These are phyloP conservation scores for Solanum bulbocastanum DNA, from an alignment of 257 asterid species.

Conservation along the genomic window DNA sequence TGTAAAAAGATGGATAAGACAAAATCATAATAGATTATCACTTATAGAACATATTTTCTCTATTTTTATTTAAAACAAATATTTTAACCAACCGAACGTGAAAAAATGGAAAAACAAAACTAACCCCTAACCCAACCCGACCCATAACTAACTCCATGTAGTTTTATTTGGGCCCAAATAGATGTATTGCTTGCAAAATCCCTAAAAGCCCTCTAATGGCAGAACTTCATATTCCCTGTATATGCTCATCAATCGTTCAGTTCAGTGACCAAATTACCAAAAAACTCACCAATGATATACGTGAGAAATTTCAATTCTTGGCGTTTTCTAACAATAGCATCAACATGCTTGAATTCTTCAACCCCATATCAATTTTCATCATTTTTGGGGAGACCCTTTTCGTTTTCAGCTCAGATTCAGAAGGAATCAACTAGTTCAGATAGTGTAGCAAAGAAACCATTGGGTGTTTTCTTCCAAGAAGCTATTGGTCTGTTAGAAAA, in stretches of 20 bases:
- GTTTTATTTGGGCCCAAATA: background rate
- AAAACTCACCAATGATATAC: conserved; percentile 12
- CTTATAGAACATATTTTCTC: background rate
- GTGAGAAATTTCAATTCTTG: conserved; percentile 13
- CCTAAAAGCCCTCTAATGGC: background rate
- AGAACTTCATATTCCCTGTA: background rate
- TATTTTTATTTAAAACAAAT: too few relatives aligned
- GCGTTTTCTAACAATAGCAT: background rate
- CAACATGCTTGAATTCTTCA: conserved; percentile 1
- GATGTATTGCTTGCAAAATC: background rate
- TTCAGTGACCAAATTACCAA: background rate
- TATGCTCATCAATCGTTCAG: background rate
- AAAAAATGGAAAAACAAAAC: too few relatives aligned
- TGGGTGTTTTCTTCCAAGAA: conserved; percentile 43
- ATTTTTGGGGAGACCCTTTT: conserved; percentile 22
- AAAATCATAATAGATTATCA: too few relatives aligned
- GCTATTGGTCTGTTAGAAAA: conserved; percentile 28
- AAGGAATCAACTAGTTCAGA: background rate
- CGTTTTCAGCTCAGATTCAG: conserved; percentile 19
- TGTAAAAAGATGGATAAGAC: background rate
- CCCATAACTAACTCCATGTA: background rate
- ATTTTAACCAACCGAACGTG: background rate
- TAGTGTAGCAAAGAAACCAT: conserved; percentile 8
- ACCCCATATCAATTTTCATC: conserved; percentile 7
- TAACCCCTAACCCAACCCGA: background rate